Evolutionary conservation across 169 alveolate species (phyloP).

Genomic region (Plasmodium cynomolgi): DNA sequence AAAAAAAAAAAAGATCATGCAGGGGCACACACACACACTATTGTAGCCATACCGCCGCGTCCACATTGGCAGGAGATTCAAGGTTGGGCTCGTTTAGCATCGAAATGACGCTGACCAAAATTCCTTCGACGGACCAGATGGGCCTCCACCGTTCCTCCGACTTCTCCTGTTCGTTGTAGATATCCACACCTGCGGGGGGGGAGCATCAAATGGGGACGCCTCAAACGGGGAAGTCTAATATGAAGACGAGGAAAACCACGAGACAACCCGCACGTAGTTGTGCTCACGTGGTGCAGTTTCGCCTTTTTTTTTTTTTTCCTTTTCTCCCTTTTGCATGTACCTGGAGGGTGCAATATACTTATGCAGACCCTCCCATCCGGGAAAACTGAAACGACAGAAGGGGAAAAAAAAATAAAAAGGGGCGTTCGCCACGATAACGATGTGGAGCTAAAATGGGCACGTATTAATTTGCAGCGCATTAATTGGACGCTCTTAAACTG

Average conservation of each 20-base stretch:
- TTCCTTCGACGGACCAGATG: conserved; percentile 96
- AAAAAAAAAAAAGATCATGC: neutral
- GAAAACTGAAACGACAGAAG: conserved; percentile 28
- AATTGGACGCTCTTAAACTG: neutral
- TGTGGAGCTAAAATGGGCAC: neutral
- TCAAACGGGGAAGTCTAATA: neutral
- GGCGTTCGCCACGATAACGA: conserved; percentile 1
- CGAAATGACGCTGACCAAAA: conserved; percentile 95
- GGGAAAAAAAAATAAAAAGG: conserved; percentile 3
- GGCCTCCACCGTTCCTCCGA: conserved; percentile 99
- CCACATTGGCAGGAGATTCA: conserved; percentile 98
- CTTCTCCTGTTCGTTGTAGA: conserved; percentile 94
- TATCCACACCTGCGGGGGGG: conserved; percentile 82
- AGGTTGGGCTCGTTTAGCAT: conserved; percentile 97
- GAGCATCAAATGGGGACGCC: neutral
- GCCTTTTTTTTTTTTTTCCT: neutral
- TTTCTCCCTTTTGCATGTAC: conserved; percentile 63
- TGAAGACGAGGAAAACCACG: neutral
- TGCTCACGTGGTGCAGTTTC: neutral
- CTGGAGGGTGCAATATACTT: conserved; percentile 98
- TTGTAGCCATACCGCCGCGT: conserved; percentile 89
- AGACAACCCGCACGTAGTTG: neutral
- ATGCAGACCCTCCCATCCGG: conserved; percentile 98
- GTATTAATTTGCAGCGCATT: neutral
- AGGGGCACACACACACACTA: neutral